phyloP scores from a whole-genome alignment of 78 protist genomes.

The Dictyostelium brefeldianum region DNA sequence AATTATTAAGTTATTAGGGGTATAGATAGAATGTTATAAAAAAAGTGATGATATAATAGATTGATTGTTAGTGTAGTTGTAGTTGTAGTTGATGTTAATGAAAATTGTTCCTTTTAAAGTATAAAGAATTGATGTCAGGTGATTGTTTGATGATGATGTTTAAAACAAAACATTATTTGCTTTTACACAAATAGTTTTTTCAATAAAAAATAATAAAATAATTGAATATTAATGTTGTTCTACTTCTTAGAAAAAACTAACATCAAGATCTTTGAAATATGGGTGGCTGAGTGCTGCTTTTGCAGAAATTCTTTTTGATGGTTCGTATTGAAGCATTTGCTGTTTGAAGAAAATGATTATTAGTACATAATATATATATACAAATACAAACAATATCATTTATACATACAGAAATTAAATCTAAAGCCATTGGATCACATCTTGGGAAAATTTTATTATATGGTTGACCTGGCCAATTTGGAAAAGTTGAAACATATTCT shows the following conservation, averaged over 20 bases:
- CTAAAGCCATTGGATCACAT: conserved; percentile 84
- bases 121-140: too few relatives aligned
- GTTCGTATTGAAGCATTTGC: conserved; percentile 93
- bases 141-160: neutral
- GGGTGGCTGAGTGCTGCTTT: conserved; percentile 92
- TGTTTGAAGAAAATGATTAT: neutral
- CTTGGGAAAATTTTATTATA: conserved; percentile 61
- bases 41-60: neutral
- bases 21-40: neutral
- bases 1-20: neutral
- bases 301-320: conserved; percentile 93
- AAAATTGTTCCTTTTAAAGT: too few relatives aligned
- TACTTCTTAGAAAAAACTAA: conserved; percentile 49
- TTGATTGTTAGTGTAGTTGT: too few relatives aligned
- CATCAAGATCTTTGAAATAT: conserved; percentile 89
- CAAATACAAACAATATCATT: too few relatives aligned
- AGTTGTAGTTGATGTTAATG: too few relatives aligned
- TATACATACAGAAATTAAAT: conserved; percentile 70
- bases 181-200: conserved; percentile 6
- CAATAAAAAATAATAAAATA: neutral
- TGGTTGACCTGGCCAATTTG: conserved; percentile 87
- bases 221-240: neutral
- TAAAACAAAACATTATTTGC: neutral
- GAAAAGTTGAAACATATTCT: conserved; percentile 86
- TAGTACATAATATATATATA: too few relatives aligned